Evolutionary conservation across 805 yeast species (phyloP), one percentile per base, ranked within the genome.

Genomic region (Candida sithepensis): DNA sequence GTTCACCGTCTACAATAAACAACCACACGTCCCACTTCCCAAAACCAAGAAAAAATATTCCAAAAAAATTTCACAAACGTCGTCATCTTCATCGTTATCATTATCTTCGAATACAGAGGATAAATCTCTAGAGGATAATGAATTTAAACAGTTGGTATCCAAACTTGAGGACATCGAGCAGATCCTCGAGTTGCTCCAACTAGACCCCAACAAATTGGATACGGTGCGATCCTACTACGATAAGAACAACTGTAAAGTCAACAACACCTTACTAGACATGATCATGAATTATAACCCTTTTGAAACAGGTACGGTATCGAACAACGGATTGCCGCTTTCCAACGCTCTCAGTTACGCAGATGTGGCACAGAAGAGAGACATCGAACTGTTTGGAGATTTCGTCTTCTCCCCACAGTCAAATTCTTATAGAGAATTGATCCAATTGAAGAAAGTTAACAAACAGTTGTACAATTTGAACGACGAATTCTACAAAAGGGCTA

Each of bases 401-500:
- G 43, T 49, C 24, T 64, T 53, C 47, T 41, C 49, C 38, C 57
- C 61, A 8, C 39, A 51, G 2, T 53, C 60, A 16, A 39, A 44
- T 0, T 73, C 71, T 8, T 40, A 34, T 63, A 64, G 49, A 2
- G 75, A 70, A 43, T 49, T 79, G 24, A 56, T 65, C 1, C 57
- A 58, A 2, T 44, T 70, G 1, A 63, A 71, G 21, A 53, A 60
- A 10, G 55, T 66, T 9, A 75, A 75, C 54, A 52, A 60, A 0
- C 51, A 51, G 6, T 60, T 80, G 12, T 61, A 59, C 13, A 51
- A 55, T 1, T 55, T 80, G 12, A 68, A 68, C 50, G 67, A 67
- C 45, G 52, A 52, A 1, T 80, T 81, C 48, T 66, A 73, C 33
- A 51, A 60, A 19, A 56, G 64, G 13, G 71, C 73, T 12, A 42